Base-by-base conservation (phyloP, 1,284 basidiomycete genomes). In the Leccinum subrobustum region DNA sequence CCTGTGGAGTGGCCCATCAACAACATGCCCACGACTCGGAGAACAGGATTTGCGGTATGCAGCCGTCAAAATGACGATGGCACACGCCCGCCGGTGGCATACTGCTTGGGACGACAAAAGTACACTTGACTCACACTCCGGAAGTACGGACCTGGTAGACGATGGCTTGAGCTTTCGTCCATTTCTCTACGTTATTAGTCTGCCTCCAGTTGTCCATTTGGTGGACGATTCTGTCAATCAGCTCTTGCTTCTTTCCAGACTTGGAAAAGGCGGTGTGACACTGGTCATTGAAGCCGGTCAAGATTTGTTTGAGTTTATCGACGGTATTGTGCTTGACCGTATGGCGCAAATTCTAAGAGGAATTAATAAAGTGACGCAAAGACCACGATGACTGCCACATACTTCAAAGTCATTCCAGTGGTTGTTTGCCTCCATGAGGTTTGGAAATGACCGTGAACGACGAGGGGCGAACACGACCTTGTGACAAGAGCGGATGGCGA, bases 171-270 rank as follows among this genome's bases (percentile, higher is more conserved):
- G 84, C 90, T 66, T 83, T 88, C 57, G 76, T 72, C 85, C 87
- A 92, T 69, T 80, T 83, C 63, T 88, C 88, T 39, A 81, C 76
- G 60, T 79, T 77, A 67, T 81, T 83, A 1, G 73, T 71, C 58
- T 74, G 73, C 68, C 81, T 83, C 86, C 88, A 91, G 53, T 66
- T 63, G 62, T 88, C 84, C 65, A 93, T 74, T 62, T 80, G 77
- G 11, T 66, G 67, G 48, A 79, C 74, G 63, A 91, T 86, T 62
- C 87, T 82, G 70, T 92, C 86, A 69, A 93, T 92, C 52, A 93
- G 82, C 29, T 93, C 91, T 65, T 89, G 86, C 72, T 94, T 94
- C 77, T 89, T 91, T 37, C 92, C 92, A n/a, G 87, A 81, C 74
- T 90, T 89, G 57, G 83, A 80, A 27, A 93, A 77, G 65, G 83